phyloP scores from a whole-genome alignment of 805 yeast genomes.

The Lachancea sp. region DNA sequence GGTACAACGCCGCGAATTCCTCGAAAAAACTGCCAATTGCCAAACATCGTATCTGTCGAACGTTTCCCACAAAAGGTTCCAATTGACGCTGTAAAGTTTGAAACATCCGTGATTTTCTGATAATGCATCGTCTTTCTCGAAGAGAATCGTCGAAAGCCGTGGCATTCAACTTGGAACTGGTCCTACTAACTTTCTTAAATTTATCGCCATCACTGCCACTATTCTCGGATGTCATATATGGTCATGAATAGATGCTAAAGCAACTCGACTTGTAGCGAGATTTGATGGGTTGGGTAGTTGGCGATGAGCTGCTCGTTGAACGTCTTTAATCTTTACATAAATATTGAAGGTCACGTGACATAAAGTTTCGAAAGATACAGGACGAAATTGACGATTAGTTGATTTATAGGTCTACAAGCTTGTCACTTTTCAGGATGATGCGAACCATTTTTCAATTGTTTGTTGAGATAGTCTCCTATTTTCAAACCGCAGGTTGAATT shows the following conservation, averaged over 20 bases:
- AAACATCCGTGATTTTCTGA: constrained; percentile 29
- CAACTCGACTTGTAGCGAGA: no score
- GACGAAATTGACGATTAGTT: no score
- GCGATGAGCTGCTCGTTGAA: background rate
- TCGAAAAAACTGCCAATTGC: constrained; percentile 66
- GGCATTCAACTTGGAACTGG: background rate
- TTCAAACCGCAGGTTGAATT: no score
- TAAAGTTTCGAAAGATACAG: no score
- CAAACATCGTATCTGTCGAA: constrained; percentile 48
- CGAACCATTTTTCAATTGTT: no score
- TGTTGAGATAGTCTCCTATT: no score
- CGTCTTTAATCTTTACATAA: no score
- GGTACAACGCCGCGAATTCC: constrained; percentile 56
- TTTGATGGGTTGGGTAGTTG: background rate
- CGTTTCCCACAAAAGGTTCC: constrained; percentile 5
- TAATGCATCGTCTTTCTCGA: constrained; percentile 13
- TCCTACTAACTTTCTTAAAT: background rate
- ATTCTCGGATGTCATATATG: background rate
- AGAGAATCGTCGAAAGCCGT: constrained; percentile 6
- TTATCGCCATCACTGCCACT: background rate
- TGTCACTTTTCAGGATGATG: no score
- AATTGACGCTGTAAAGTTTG: constrained; percentile 21
- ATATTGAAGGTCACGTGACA: background rate
- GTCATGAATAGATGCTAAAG: background rate
- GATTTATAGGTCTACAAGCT: no score